Base-by-base conservation (phyloP, 2,329 filamentous ascomycete genomes). In the Dichotomopilus funicola region DNA sequence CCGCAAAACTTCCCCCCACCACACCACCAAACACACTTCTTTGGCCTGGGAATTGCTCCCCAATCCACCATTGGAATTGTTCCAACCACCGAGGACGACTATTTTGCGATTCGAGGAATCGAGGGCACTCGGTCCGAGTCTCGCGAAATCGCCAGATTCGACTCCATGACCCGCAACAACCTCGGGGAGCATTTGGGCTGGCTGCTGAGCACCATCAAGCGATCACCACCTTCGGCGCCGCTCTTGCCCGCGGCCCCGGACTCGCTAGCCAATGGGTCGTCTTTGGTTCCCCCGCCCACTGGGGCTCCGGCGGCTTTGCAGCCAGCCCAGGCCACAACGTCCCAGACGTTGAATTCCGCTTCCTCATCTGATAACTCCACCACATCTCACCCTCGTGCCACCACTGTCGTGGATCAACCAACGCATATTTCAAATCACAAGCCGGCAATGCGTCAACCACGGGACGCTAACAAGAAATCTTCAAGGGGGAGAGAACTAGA, bases 131-230 rank as follows among this genome's bases (percentile, higher is more conserved):
- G 58, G 50, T 53, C 51, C 55, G 51, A 57, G 48, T 47, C 51
- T 60, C 68, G 70, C 68, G 71, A 69, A 50, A 47, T 62, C 59
- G 69, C 67, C 70, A 67, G 66, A 66, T 54, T 69, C 70, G 74
- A 66, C 73, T 78, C 77, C 73, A 83, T 83, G 80, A 83, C 80
- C 73, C 78, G 77, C 67, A 82, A 83, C 71, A 83, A 83, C 66
- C 74, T 83, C 58, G 68, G 70, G 63, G 75, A 79, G 65, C 78
- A 83, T 67, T 71, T 83, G 63, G 72, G 77, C 63, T 83, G 80
- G 80, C 72, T 83, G 65, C 66, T 81, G 64, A 72, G 73, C 63
- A 77, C 79, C 67, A 68, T 72, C 63, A 65, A 70, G 55, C 66
- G 70, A 63, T 69, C 68, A 62, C 71, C 49, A 56, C 71, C 70